Percentiles rank a stretch among this genome's conserved stretches.
Evolutionary conservation across 2,329 filamentous ascomycete species (phyloP).

Genomic region (Chaetomiaceae sp.): DNA sequence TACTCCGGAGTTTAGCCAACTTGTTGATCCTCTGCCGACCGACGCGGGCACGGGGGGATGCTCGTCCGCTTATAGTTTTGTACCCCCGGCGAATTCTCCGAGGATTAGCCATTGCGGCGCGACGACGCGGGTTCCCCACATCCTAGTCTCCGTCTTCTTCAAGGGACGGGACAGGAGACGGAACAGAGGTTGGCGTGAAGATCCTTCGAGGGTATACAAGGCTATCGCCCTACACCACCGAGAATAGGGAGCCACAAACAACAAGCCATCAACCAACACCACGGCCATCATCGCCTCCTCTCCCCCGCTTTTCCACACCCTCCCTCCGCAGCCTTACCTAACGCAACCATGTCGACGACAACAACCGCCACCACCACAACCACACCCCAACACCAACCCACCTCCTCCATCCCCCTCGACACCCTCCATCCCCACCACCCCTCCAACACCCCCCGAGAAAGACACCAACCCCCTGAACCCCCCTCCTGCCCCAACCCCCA

Average conservation of each 20-base stretch:
- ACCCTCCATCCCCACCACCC: not conserved
- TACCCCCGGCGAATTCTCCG: not conserved
- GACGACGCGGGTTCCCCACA: constrained; percentile 1
- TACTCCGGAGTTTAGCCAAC: not conserved
- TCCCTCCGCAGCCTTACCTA: not conserved
- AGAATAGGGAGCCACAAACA: not conserved
- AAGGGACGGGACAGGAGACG: too few relatives aligned
- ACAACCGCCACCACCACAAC: not conserved
- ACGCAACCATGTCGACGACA: not conserved
- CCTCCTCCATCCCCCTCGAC: not conserved
- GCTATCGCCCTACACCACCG: not conserved
- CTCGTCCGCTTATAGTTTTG: not conserved
- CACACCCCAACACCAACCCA: not conserved
- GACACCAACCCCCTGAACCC: not conserved
- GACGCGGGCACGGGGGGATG: not conserved
- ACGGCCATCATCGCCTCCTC: not conserved
- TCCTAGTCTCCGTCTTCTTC: not conserved
- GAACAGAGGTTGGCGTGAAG: too few relatives aligned
- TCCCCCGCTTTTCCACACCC: not conserved
- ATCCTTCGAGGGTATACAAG: too few relatives aligned
- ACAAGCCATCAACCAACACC: not conserved
- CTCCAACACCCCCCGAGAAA: too few relatives aligned
- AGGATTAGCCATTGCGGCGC: constrained; percentile 18
- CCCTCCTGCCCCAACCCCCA: not conserved
- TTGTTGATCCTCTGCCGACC: not conserved